phyloP scores from a whole-genome alignment of 1,284 basidiomycete genomes.

The Marasmius tenuissimus region DNA sequence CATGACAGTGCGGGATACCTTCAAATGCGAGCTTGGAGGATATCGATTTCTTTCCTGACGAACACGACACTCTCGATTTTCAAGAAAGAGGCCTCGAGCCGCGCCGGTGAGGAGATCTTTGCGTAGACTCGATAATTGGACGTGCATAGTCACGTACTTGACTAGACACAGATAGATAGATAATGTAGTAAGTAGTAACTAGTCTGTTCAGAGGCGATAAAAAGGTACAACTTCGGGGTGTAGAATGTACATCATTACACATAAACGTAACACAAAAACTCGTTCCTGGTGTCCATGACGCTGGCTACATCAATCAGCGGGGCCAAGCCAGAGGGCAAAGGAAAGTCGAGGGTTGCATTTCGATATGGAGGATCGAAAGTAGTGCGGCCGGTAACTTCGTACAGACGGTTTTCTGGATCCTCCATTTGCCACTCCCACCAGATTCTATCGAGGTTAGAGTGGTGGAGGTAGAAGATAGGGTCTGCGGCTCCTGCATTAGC shows the following conservation, averaged over 20 bases:
- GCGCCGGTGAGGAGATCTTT: no score
- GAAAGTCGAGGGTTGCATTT: constrained; percentile 21
- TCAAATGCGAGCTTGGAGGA: no score
- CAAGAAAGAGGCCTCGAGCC: no score
- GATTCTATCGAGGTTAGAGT: constrained; percentile 16
- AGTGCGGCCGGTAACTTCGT: constrained; percentile 30
- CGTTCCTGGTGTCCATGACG: constrained; percentile 21
- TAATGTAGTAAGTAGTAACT: no score
- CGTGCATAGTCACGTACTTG: no score
- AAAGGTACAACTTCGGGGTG: no score
- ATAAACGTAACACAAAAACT: constrained; percentile 21
- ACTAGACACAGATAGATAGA: no score
- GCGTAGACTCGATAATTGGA: no score
- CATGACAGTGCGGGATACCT: no score
- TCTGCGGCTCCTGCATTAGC: constrained; percentile 5
- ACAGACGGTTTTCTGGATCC: constrained; percentile 19
- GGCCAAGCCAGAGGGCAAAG: constrained; percentile 18
- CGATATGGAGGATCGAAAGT: constrained; percentile 21
- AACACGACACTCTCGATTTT: no score
- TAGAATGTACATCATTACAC: not conserved
- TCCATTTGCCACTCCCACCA: constrained; percentile 18
- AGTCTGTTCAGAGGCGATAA: no score
- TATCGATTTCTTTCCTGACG: no score
- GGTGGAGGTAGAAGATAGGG: constrained; percentile 9
- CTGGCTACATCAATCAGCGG: constrained; percentile 19